Evolutionary conservation across 345 rosid genomes (phyloP), one percentile per base, ranked within the genome.

Genomic region (Aquilaria sinensis): DNA sequence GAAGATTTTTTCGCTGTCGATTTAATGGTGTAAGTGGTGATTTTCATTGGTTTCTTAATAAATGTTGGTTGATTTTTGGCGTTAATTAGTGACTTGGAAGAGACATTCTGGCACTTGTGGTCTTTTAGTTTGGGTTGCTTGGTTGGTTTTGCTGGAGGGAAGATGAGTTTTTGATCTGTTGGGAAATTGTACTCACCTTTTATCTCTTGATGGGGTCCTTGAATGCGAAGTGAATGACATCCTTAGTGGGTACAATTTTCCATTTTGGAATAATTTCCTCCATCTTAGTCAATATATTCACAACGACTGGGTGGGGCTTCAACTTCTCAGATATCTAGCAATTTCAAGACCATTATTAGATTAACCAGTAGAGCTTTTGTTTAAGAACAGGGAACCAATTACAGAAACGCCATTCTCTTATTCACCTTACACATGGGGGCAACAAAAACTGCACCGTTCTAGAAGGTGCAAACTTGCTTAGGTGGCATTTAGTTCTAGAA

Each of bases 351-450:
- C 34, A 15, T 14, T 12, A 57, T 46, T 3, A 41, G 31, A 69
- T 51, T 30, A 15, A 41, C 31, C 5, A 37, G 43, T 8, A 37
- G 43, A 4, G 43, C 7, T 37, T 37, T 4, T 37, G 43, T 37
- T 37, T 37, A 37, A 8, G 32, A 49, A 37, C 56, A 32, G 56
- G 67, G 57, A 47, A 47, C 7, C 7, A 8, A 0, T 37, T 37
- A 37, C 43, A 37, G 43, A 37, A 37, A 46, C 2, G 10, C 11
- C n/a, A 49, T 41, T 23, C 4, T 10, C 0, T 12, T 49, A 9
- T 12, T 46, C 73, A 89, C 99, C 97, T 95, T 95, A 57, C 99
- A 95, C 99, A 95, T 95, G 23, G 99, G 99, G 23, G 99, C 99
- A 47, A 87, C 89, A 45, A 95, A 96, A 57, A 91, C 79, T 16